A percentile compares a stretch with the other conserved stretches of the same genome.
These are phyloP conservation scores for Lodderomyces pseudojiufengensis DNA, from an alignment of 1,139 yeast genomes.

Conservation along the genomic window DNA sequence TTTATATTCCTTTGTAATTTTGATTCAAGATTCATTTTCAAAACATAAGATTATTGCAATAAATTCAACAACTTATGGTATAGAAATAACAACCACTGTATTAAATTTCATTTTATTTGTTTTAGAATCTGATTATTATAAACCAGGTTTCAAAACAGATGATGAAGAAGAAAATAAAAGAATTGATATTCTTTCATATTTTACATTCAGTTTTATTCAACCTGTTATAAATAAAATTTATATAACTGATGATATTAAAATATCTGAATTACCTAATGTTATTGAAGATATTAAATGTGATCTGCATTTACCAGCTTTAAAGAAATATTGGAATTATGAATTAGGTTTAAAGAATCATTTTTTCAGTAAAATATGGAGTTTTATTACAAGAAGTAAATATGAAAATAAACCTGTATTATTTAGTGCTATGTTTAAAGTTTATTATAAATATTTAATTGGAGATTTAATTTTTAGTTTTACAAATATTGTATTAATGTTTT, in stretches of 20 bases:
- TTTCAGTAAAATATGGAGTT: conserved; percentile 8
- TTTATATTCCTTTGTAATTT: conserved; percentile 17
- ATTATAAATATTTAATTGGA: conserved; percentile 6
- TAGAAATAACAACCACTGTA: conserved; percentile 18
- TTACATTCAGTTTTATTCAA: conserved; percentile 26
- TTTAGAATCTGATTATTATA: conserved; percentile 35
- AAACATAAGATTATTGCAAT: conserved; percentile 24
- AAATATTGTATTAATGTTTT: conserved; percentile 20
- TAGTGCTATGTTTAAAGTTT: conserved; percentile 8
- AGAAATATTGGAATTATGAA: conserved; percentile 10
- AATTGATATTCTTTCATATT: conserved; percentile 17
- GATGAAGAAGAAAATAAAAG: conserved; percentile 25
- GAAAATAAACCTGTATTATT: conserved; percentile 11
- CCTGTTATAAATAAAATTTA: conserved; percentile 23
- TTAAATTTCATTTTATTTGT: conserved; percentile 32
- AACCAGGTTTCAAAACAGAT: conserved; percentile 42
- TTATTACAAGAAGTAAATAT: conserved; percentile 9
- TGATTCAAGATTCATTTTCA: conserved; percentile 29
- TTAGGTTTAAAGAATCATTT: conserved; percentile 8
- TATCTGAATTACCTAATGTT: conserved; percentile 21
- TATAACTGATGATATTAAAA: conserved; percentile 17
- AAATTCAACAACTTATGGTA: conserved; percentile 13
- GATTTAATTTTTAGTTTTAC: conserved; percentile 16
- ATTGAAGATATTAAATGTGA: conserved; percentile 13
- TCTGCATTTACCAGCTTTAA: conserved; percentile 7